Evolutionary conservation across 2,329 filamentous ascomycete species (phyloP).

Genomic region (Cladophialophora carrionii): DNA sequence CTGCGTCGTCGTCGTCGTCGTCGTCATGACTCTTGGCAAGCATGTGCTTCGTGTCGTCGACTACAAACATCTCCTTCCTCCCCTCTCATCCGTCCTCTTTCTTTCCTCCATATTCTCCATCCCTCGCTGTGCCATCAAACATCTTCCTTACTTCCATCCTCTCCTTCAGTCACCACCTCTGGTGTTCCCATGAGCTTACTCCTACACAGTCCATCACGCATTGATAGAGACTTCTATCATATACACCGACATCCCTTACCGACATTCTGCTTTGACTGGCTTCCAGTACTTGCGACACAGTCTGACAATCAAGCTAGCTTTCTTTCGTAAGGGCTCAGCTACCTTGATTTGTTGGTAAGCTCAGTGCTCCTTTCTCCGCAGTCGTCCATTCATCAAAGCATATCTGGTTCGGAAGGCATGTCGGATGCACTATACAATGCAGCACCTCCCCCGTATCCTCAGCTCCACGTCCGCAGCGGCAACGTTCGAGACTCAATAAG

Average conservation of each 20-base stretch:
- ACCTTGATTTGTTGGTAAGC: background rate
- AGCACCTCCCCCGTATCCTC: background rate
- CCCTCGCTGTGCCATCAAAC: background rate
- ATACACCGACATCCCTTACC: background rate
- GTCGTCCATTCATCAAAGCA: background rate
- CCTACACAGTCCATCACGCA: background rate
- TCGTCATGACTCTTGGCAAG: background rate
- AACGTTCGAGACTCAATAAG: too few species aligned
- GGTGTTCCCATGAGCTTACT: conserved; percentile 4
- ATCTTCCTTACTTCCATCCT: conserved; percentile 2
- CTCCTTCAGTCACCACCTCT: background rate
- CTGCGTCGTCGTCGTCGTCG: background rate
- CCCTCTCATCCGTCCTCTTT: conserved; percentile 1
- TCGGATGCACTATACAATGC: background rate
- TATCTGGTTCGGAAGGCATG: background rate
- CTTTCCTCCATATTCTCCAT: background rate
- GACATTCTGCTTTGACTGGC: background rate
- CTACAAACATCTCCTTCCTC: conserved; percentile 3
- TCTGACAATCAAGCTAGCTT: background rate
- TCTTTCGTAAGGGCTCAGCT: background rate
- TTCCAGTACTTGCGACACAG: background rate
- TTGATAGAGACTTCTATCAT: background rate
- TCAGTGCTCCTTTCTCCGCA: background rate
- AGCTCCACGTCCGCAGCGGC: too few species aligned
- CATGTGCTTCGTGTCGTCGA: conserved; percentile 4